Evolutionary conservation across 192 early-diverging fungal species (phyloP).

Genomic region (Coemansia sp.): DNA sequence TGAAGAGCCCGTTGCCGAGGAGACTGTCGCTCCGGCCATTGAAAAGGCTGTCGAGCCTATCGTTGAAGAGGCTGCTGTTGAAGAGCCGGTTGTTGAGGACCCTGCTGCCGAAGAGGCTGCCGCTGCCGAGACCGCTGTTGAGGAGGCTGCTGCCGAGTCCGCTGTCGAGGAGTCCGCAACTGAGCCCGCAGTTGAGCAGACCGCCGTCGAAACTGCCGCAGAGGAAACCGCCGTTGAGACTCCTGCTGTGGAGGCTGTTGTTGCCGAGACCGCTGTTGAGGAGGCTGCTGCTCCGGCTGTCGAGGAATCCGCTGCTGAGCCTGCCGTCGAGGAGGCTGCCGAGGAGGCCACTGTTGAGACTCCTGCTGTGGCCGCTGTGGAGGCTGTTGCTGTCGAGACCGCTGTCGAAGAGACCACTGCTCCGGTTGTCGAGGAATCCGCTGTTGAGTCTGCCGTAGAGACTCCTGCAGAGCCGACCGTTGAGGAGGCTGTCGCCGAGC

Average conservation of each 20-base stretch:
- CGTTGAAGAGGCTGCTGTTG: not conserved
- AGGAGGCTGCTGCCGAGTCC: not conserved
- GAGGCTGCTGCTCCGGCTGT: not conserved
- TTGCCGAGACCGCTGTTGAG: conserved; percentile 1
- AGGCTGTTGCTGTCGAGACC: conserved; percentile 2
- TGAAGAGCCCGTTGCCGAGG: not conserved
- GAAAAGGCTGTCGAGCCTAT: not conserved
- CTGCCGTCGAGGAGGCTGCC: not conserved
- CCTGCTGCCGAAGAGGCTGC: not conserved
- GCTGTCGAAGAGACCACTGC: not conserved
- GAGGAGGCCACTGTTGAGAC: conserved; percentile 1
- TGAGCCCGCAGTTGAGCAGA: not conserved
- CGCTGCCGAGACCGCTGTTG: not conserved
- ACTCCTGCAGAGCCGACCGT: not conserved
- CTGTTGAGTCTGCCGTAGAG: not conserved
- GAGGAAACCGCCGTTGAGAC: not conserved
- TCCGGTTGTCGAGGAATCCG: not conserved
- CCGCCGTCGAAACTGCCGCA: not conserved
- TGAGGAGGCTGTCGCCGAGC: conserved; percentile 4
- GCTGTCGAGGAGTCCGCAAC: not conserved
- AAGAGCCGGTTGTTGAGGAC: not conserved
- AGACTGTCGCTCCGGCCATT: too few relatives aligned
- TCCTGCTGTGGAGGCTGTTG: not conserved
- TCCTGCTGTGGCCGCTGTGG: not conserved
- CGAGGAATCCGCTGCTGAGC: not conserved